Evolutionary conservation across 2,329 filamentous ascomycete species (phyloP).

Genomic region (Magnaporthiopsis incrustans): DNA sequence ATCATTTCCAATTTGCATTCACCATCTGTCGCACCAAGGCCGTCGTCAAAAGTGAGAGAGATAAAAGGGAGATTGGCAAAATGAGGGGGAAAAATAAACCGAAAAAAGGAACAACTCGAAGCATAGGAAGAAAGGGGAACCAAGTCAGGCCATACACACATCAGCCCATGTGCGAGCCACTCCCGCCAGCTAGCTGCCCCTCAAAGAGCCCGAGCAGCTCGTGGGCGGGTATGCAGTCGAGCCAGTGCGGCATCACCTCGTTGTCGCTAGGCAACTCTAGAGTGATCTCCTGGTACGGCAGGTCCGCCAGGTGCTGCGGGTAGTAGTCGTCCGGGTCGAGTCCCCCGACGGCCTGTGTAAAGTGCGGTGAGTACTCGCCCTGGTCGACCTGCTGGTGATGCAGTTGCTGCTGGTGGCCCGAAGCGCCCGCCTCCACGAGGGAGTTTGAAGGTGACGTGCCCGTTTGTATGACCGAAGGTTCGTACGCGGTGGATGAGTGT

Average conservation of each 20-base stretch:
- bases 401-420: conserved; percentile 4
- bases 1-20: neutral
- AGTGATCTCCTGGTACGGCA: conserved; percentile 69
- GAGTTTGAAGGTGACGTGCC: conserved; percentile 33
- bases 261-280: conserved; percentile 54
- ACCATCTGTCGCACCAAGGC: neutral
- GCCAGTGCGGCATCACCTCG: conserved; percentile 63
- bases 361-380: conserved; percentile 17
- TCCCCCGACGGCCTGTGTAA: conserved; percentile 15
- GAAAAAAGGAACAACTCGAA: neutral
- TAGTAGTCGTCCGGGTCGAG: neutral
- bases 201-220: conserved; percentile 55
- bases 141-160: neutral
- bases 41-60: neutral
- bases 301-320: conserved; percentile 24
- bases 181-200: neutral
- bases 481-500: conserved; percentile 34
- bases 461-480: conserved; percentile 27
- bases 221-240: conserved; percentile 59
- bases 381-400: conserved; percentile 1
- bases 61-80: neutral
- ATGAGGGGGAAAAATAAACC: no score
- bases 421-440: conserved; percentile 24
- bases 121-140: neutral
- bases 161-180: neutral